These are phyloP conservation scores for Acanthamoeba healyi DNA, from an alignment of 208 protist genomes.

Conservation along the genomic window DNA sequence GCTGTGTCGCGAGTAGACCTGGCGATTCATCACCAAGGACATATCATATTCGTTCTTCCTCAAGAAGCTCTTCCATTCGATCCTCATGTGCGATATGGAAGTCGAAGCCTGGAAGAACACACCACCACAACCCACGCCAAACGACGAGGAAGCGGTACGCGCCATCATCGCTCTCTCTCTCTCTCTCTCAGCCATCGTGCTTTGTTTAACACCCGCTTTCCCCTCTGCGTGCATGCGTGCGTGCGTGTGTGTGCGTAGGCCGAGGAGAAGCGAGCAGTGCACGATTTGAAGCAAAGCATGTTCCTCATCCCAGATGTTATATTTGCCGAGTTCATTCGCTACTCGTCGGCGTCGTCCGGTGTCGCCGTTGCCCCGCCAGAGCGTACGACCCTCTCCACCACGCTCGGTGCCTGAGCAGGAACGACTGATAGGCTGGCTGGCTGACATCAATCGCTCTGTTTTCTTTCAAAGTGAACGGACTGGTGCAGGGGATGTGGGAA, in stretches of 20 bases:
- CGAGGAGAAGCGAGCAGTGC: background rate
- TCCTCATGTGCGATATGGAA: conserved; percentile 14
- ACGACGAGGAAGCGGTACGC: background rate
- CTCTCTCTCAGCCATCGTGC: too few species aligned
- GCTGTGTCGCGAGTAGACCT: background rate
- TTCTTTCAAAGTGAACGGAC: background rate
- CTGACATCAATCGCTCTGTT: too few species aligned
- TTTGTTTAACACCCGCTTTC: background rate
- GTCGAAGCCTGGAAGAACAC: conserved; percentile 26
- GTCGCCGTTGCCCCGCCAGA: background rate
- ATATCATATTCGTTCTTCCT: conserved; percentile 40
- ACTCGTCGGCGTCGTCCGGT: background rate
- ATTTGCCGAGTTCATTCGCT: conserved; percentile 22
- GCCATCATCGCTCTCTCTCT: too few species aligned
- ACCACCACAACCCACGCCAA: background rate
- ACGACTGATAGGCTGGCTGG: too few species aligned
- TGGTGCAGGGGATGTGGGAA: conserved; percentile 16
- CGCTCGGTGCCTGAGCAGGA: too few species aligned
- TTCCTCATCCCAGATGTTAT: conserved; percentile 39
- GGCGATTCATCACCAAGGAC: background rate
- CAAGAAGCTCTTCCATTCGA: conserved; percentile 33
- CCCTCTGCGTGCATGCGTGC: background rate
- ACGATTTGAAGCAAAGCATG: background rate
- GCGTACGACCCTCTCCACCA: background rate
- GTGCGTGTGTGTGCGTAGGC: background rate